Percentiles rank a stretch among this genome's conserved stretches.
These are phyloP conservation scores for Rhodomyrtus tomentosa DNA, from an alignment of 345 rosid genomes.

Conservation along the genomic window DNA sequence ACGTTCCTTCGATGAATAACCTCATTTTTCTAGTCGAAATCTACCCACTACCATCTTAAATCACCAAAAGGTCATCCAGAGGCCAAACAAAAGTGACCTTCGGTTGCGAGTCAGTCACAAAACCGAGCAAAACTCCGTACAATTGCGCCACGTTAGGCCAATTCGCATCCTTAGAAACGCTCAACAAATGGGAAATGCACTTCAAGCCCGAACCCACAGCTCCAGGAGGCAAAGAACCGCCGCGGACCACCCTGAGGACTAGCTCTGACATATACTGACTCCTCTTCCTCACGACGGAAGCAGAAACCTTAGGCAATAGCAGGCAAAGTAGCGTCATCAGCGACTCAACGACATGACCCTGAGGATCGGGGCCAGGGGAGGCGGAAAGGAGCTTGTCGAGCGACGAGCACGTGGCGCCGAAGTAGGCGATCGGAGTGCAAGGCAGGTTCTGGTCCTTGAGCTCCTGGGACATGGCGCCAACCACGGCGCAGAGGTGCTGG, in stretches of 20 bases:
- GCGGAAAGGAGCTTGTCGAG: constrained; percentile 43
- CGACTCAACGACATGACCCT: constrained; percentile 37
- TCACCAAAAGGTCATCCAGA: background rate
- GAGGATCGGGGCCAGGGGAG: constrained; percentile 13
- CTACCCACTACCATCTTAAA: background rate
- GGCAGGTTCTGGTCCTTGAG: constrained; percentile 55
- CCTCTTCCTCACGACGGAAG: constrained; percentile 35
- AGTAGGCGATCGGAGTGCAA: constrained; percentile 59
- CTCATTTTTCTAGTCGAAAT: background rate
- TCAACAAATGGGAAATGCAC: constrained; percentile 44
- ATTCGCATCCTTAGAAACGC: constrained; percentile 23
- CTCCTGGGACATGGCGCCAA: constrained; percentile 65
- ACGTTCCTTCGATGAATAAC: no score
- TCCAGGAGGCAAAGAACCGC: constrained; percentile 26
- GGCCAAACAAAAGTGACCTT: constrained; percentile 30
- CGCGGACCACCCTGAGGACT: constrained; percentile 27
- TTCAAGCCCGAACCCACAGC: constrained; percentile 47
- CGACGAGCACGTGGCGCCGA: constrained; percentile 50
- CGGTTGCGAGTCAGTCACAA: constrained; percentile 37
- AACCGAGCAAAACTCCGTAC: constrained; percentile 29
- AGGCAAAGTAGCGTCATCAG: constrained; percentile 48
- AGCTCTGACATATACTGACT: constrained; percentile 37
- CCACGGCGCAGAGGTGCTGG: constrained; percentile 50
- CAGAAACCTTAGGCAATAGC: constrained; percentile 40
- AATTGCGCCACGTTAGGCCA: constrained; percentile 41